Percentiles rank a stretch among this genome's conserved stretches.
Evolutionary conservation across 75 land plant genomes (phyloP).

Genomic region (Isoetes taiwanensis): DNA sequence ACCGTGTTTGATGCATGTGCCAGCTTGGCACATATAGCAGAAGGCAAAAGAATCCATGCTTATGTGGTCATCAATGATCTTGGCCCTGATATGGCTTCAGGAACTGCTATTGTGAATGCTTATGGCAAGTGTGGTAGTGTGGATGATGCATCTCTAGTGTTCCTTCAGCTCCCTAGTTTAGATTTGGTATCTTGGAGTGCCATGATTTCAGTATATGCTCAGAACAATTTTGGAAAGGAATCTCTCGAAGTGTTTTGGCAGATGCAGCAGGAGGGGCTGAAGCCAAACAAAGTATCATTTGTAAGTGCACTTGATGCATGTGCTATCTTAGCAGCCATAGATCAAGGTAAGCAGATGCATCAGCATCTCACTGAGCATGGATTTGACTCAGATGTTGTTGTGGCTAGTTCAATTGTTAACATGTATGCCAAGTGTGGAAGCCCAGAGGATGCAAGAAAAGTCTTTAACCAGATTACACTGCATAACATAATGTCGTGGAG

Average conservation of each 20-base stretch:
- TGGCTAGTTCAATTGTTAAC: constrained; percentile 15
- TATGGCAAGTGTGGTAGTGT: constrained; percentile 26
- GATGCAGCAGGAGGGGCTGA: not conserved
- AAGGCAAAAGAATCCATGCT: not conserved
- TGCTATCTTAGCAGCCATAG: not conserved
- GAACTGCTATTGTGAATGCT: constrained; percentile 10
- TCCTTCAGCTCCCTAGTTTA: not conserved
- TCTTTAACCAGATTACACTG: constrained; percentile 24
- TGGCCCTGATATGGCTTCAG: not conserved
- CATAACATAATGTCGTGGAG: not conserved
- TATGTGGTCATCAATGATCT: not conserved
- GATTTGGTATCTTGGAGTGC: constrained; percentile 3
- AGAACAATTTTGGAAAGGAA: constrained; percentile 1
- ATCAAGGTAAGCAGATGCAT: not conserved
- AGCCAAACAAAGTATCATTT: constrained; percentile 2
- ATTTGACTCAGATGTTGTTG: constrained; percentile 1
- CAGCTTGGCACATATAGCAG: not conserved
- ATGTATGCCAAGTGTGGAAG: constrained; percentile 33
- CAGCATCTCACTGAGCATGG: not conserved
- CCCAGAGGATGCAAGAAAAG: constrained; percentile 10
- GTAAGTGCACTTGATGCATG: constrained; percentile 7
- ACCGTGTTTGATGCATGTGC: not conserved
- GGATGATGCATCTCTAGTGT: constrained; percentile 5
- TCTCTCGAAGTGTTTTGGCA: not conserved
- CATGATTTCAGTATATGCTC: not conserved